Percentiles rank a stretch among this genome's conserved stretches.
phyloP scores from a whole-genome alignment of 257 asterid species.

The Verbena officinalis region DNA sequence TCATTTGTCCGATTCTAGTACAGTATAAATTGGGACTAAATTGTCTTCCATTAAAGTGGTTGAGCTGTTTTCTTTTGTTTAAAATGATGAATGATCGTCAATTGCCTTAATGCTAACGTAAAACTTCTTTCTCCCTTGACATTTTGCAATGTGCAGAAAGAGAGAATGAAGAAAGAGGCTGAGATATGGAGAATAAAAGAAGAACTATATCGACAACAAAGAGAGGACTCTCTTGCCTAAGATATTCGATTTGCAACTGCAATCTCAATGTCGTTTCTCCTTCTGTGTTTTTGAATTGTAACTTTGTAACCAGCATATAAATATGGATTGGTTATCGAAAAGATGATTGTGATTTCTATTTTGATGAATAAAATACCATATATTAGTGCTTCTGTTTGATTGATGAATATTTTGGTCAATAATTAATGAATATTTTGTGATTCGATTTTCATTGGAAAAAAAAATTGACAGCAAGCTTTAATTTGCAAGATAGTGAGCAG shows the following conservation, averaged over 20 bases:
- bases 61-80: background rate
- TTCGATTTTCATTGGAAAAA: background rate
- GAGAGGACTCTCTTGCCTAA: slow-evolving; percentile 57
- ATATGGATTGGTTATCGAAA: slow-evolving; percentile 16
- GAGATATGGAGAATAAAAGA: slow-evolving; percentile 63
- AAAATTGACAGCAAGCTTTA: no score
- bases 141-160: slow-evolving; percentile 52
- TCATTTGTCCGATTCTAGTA: background rate
- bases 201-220: slow-evolving; percentile 55
- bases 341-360: slow-evolving; percentile 25
- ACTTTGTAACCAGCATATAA: slow-evolving; percentile 7
- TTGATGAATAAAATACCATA: slow-evolving; percentile 33
- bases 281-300: slow-evolving; percentile 18
- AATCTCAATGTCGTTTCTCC: slow-evolving; percentile 8
- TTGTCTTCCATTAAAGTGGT: background rate
- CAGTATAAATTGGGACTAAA: background rate
- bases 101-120: background rate
- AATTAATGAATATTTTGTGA: background rate
- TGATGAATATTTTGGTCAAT: background rate
- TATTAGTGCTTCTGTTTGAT: background rate
- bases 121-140: background rate
- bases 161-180: slow-evolving; percentile 65
- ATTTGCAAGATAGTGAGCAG: no score
- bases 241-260: slow-evolving; percentile 21
- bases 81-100: background rate